Evolutionary conservation across 257 asterid genomes (phyloP), one percentile per base, ranked within the genome.

Genomic region (Jasminum sambac): DNA sequence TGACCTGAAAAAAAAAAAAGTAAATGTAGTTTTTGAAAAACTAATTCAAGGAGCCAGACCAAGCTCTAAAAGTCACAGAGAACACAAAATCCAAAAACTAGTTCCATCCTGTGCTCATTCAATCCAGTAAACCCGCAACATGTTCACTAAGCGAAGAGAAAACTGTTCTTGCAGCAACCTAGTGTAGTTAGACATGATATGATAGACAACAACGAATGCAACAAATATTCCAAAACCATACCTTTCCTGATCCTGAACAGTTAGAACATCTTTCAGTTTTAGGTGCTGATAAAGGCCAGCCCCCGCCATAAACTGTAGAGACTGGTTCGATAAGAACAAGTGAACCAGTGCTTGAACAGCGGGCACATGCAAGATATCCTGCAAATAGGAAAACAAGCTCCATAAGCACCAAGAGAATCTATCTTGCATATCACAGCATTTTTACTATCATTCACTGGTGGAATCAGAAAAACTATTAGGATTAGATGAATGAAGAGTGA

Each of bases 321-420:
- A 87, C 85, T 67, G 97, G 97, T 74, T 87, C 89, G 16, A 81
- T 81, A 76, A 90, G 95, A 74, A 93, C 88, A 67, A 88, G 84
- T 43, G 95, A 85, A 26, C 97, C 98, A 12, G 91, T 81, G 80
- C 79, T 90, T 74, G 96, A 82, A 76, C 98, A 93, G 42, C 95
- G 94, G 70, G 98, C 98, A 74, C 98, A 93, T 13, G 98, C 96
- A 39, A 93, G 96, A 82, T 93, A 93, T 67, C 98, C 97, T 93
- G 87, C 69, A 75, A 44, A 37, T 34, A 11, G 24, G 25, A 55
- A 55, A 43, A 68, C 16, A 40, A 69, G 42, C 73, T 64, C 16
- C 67, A 70, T 63, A 41, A 74, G 73, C 72, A 70, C 40, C 46
- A 48, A 11, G 21, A 73, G 62, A 26, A 76, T 72, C 72, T 36